phyloP scores from a whole-genome alignment of 192 early-diverging fungal species.

The Dimargaris cristalligena region DNA sequence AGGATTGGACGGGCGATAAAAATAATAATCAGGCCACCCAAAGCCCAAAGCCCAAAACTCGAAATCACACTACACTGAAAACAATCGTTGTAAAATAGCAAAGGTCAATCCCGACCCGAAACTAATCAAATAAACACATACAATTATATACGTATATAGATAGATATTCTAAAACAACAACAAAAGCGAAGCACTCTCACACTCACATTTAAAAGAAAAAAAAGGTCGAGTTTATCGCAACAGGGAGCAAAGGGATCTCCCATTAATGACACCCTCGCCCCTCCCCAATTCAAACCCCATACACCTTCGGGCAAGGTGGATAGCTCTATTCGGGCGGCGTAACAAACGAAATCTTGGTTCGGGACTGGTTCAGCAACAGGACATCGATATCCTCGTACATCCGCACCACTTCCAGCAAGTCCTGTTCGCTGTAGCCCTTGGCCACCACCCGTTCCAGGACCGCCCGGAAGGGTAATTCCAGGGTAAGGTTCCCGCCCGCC shows the following conservation, averaged over 20 bases:
- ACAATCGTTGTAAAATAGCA: no score
- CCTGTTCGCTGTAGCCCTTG: conserved; percentile 59
- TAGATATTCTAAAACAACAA: not conserved
- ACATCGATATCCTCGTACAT: conserved; percentile 63
- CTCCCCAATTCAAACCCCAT: not conserved
- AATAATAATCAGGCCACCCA: no score
- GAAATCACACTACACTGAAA: no score
- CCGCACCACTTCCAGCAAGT: conserved; percentile 54
- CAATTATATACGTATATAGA: no score
- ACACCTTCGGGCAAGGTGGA: not conserved
- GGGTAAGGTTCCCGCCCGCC: conserved; percentile 30
- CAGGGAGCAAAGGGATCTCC: not conserved
- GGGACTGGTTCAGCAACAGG: conserved; percentile 39
- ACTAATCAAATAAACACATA: no score
- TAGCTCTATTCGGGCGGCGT: conserved; percentile 11
- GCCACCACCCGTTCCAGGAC: conserved; percentile 51
- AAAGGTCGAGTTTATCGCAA: not conserved
- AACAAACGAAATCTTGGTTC: conserved; percentile 35
- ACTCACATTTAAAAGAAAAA: not conserved
- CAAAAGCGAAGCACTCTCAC: not conserved
- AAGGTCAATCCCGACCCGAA: no score
- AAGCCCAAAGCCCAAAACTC: no score
- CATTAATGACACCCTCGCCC: not conserved
- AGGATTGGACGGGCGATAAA: no score
- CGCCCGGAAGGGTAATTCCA: conserved; percentile 40